Evolutionary conservation across 1,139 yeast species (phyloP), one percentile per base, ranked within the genome.

Genomic region (Suhomyces chickasaworum): DNA sequence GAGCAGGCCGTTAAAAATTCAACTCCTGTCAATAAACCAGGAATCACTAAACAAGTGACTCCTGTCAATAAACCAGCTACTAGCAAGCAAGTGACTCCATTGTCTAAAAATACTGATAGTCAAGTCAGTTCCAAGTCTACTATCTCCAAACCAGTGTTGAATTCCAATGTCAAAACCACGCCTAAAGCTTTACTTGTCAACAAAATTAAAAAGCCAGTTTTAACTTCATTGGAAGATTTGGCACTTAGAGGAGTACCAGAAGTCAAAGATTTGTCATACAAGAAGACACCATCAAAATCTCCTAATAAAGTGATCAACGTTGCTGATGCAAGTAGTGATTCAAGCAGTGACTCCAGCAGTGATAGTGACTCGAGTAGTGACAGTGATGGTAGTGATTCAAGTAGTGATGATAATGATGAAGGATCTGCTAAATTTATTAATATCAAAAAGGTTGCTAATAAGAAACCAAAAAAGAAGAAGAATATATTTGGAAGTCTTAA

Each of bases 161-260:
- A 17, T 7, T n/a, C 36, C 2, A 16, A 17, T n/a, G 9, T 38
- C 16, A 37, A 39, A 23, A 15, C 46, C 25, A 13, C 40, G 2
- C 21, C 40, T 2, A 42, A 37, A 13, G n/a, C 41, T 2, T 20
- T 23, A 9, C 22, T 31, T 8, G 21, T 36, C 2, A 35, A 21
- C 33, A 56, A 58, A 25, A 64, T 53, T 25, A 65, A 59, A 38
- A 57, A 56, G 32, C 71, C 73, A 1, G 48, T 59, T 1, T 67
- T 83, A 44, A 76, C 79, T 17, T 79, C 86, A 0, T 64, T 83
- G 35, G 75, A 77, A n/a, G 86, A 82, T 49, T 66, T 83, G 45
- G 83, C 76, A 1, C 66, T 72, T 20, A 68, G 81, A 49, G 88
- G 87, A 2, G 76, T 83, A 15, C 89, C 89, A 2, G 86, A 80